Conservation (phyloP, 2,329 filamentous ascomycete species). For the Hypoxylon sp. region DNA sequence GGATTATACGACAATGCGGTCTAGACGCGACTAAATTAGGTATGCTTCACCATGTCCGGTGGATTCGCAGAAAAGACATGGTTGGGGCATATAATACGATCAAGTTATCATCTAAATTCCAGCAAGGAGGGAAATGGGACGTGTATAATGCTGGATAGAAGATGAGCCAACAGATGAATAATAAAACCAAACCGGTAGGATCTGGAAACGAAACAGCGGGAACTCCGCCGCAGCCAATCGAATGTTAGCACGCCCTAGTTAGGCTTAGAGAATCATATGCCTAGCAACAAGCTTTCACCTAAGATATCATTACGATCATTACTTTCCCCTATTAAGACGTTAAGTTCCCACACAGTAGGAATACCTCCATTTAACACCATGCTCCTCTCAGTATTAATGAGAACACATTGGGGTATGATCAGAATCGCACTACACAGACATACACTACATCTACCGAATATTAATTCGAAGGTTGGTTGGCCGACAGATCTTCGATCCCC, state of each 20-base stretch:
- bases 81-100: neutral
- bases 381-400: neutral
- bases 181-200: neutral
- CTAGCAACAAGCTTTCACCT: neutral
- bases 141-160: neutral
- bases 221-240: neutral
- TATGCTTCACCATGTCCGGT: neutral
- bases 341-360: slow-evolving; percentile 1
- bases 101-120: neutral
- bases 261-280: neutral
- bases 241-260: neutral
- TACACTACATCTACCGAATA: slow-evolving; percentile 27
- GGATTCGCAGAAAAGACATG: neutral
- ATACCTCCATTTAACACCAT: slow-evolving; percentile 1
- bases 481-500: slow-evolving; percentile 23
- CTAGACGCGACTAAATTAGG: neutral
- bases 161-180: too few species aligned
- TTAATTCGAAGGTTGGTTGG: slow-evolving; percentile 3
- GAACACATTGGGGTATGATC: neutral
- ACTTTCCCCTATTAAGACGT: neutral
- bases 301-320: neutral
- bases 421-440: slow-evolving; percentile 8
- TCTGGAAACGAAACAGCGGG: slow-evolving; percentile 3
- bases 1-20: neutral
- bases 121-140: neutral